Percentiles rank a stretch among this genome's conserved stretches.
Evolutionary conservation across 2,329 filamentous ascomycete genomes (phyloP).

Genomic region (Arthrobotrys iridis): DNA sequence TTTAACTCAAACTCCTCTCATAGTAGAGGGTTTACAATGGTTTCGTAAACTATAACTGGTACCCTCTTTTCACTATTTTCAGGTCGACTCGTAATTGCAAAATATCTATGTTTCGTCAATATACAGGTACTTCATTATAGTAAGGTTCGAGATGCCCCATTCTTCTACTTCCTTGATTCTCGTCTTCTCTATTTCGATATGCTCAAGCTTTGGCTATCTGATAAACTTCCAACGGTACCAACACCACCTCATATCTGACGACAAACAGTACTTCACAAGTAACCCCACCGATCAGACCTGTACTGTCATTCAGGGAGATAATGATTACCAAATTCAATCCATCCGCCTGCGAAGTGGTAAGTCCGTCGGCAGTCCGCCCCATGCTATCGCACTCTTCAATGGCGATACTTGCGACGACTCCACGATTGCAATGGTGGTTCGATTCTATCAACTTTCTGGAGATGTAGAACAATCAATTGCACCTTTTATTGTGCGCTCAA

Average conservation of each 20-base stretch:
- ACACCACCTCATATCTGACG: background rate
- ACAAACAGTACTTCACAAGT: background rate
- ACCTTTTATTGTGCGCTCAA: background rate
- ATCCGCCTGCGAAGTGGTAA: constrained; percentile 18
- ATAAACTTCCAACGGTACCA: constrained; percentile 11
- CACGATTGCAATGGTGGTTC: background rate
- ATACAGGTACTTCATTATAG: no score
- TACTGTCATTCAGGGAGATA: background rate
- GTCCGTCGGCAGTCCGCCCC: background rate
- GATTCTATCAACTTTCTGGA: constrained; percentile 14
- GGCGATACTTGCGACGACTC: constrained; percentile 3
- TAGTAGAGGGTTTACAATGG: no score
- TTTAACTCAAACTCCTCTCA: no score
- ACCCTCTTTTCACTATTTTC: no score
- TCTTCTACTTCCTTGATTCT: background rate
- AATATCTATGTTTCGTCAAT: no score
- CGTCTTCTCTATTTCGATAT: background rate
- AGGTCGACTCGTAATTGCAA: no score
- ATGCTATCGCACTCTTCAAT: constrained; percentile 29
- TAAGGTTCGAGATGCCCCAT: background rate
- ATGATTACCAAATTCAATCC: background rate
- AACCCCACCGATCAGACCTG: background rate
- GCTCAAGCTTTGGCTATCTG: background rate
- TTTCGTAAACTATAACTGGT: no score
- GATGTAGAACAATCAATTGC: constrained; percentile 18